These are phyloP conservation scores for Sonneratia alba DNA, from an alignment of 345 rosid species.

Conservation along the genomic window DNA sequence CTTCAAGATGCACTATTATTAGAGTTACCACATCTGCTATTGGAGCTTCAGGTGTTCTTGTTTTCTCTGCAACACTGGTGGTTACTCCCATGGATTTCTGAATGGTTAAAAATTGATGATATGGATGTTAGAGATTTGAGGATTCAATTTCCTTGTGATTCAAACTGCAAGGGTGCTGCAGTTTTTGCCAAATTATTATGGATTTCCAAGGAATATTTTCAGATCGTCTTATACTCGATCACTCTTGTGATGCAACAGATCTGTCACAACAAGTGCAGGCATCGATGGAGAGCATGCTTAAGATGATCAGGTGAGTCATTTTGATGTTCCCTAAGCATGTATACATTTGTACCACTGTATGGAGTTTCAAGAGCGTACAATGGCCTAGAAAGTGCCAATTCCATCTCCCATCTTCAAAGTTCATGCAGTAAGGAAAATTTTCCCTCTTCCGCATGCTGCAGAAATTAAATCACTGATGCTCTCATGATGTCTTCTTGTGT, in stretches of 20 bases:
- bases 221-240: background rate
- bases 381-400: background rate
- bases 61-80: too few species aligned
- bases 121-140: background rate
- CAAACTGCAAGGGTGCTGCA: background rate
- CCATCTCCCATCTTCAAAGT: background rate
- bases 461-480: background rate
- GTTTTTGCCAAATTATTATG: background rate
- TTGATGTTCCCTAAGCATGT: background rate
- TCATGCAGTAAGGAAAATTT: background rate
- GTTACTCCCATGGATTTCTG: too few species aligned
- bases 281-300: slow-evolving; percentile 76
- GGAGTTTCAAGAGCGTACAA: background rate
- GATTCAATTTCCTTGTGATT: background rate
- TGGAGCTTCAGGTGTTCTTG: too few species aligned
- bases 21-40: too few species aligned
- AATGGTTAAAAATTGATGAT: too few species aligned
- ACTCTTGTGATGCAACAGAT: slow-evolving; percentile 33
- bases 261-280: slow-evolving; percentile 71
- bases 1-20: background rate
- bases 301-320: slow-evolving; percentile 58
- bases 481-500: background rate
- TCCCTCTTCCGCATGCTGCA: background rate
- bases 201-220: background rate
- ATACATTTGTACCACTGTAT: background rate